Base-by-base conservation (phyloP, 768 basidiomycete species). In the Cantharellus anzutake region DNA sequence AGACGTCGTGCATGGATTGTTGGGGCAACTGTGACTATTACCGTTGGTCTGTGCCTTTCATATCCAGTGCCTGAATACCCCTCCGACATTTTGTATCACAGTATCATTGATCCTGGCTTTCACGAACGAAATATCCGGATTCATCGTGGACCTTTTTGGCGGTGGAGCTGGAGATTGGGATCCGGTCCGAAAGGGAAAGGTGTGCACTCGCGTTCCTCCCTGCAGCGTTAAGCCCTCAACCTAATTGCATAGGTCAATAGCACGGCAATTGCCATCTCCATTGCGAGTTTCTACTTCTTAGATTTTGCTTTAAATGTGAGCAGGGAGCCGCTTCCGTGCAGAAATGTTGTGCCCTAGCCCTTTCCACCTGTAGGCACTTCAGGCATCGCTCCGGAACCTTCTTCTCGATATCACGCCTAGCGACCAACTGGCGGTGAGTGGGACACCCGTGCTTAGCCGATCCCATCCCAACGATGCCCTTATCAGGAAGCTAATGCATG, bases 271-370 rank as follows among this genome's bases (percentile, higher is more conserved):
- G 80, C 75, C 56, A 79, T 97, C 57, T 96, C 93, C 2, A 79
- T 99, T 37, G 74, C 83, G 34, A 84, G 86, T 0, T 98, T 99
- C 72, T 99, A 96, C 68, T 70, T 92, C 55, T 76, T 99, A 41
- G 96, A 99, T 70, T 99, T 99, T 67, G 88, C 91, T n/a, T 76
- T 99, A 60, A 99, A 99, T 69, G 96, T 55, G 52, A 55, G 52
- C 7, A 14, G 7, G 11, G 11, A 7, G 7, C 35, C 52, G 11
- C 35, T 11, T 37, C 89, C 3, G 71, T 94, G 52, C 90, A 68
- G 48, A 70, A 70, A 34, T 63, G 68, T 58, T 39, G 52, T 41
- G 16, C 61, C 20, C 1, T 20, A 48, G n/a, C 11, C 16, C 29
- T n/a, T 42, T 3, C 3, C 66, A 2, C 61, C 67, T 4, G 7